Percentiles rank a stretch among this genome's conserved stretches.
These are phyloP conservation scores for Plantago rigida DNA, from an alignment of 305 asterid species.

Conservation along the genomic window DNA sequence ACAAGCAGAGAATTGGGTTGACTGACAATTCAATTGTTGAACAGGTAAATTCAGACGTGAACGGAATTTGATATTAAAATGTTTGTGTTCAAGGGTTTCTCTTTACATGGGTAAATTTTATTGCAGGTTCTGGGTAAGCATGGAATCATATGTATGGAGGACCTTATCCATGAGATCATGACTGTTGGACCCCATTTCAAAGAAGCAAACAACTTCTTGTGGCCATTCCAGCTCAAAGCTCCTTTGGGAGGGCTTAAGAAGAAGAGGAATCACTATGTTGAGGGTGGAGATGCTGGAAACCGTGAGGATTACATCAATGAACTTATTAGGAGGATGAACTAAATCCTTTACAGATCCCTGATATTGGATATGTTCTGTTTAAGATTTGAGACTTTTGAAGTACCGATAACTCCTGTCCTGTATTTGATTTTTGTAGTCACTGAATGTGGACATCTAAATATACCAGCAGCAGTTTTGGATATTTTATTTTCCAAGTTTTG, in stretches of 20 bases:
- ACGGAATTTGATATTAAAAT: too few species aligned
- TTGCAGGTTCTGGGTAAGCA: conserved; percentile 34
- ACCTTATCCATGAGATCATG: conserved; percentile 40
- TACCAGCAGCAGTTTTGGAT: too few species aligned
- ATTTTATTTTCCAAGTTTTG: too few species aligned
- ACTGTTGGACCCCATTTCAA: conserved; percentile 44
- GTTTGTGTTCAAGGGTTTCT: too few species aligned
- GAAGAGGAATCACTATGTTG: conserved; percentile 62
- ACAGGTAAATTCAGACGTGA: too few species aligned
- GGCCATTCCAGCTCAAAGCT: conserved; percentile 57
- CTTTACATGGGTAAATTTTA: too few species aligned
- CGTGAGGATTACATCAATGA: conserved; percentile 56
- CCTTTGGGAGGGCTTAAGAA: conserved; percentile 59
- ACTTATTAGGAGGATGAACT: conserved; percentile 62
- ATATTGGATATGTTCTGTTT: too few species aligned
- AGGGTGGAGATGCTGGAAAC: conserved; percentile 66
- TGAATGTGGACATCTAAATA: too few species aligned
- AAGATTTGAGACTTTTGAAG: too few species aligned
- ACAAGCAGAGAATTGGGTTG: conserved; percentile 40
- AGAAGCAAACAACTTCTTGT: conserved; percentile 41
- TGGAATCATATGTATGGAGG: conserved; percentile 41
- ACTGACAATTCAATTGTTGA: neutral
- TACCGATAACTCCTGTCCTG: too few species aligned
- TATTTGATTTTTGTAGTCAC: too few species aligned
- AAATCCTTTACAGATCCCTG: neutral